Evolutionary conservation across 2,329 filamentous ascomycete species (phyloP), one percentile per base, ranked within the genome.

Genomic region (Aquanectria penicillioides): DNA sequence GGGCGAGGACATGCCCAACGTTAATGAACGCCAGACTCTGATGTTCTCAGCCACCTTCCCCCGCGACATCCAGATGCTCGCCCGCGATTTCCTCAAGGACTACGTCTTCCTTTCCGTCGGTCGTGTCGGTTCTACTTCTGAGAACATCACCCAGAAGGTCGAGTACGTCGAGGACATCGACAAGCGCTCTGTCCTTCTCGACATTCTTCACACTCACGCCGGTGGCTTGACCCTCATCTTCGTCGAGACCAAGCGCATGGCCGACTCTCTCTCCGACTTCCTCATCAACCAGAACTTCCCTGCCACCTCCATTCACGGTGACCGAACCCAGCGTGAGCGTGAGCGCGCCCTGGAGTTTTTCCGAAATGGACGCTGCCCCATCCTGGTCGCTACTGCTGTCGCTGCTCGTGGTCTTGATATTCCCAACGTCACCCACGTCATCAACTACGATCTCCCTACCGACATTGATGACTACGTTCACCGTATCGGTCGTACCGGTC

Each of bases 21-120:
- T 94, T 61, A 82, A 88, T 67, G 83, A 86, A 71, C 94, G 95
- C 74, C 95, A 99, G 81, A 99, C 95, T 53, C 94, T 99, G 84
- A 99, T 99, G 95, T 99, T 99, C 79, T 99, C 95, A 34, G 95
- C 95, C 77, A 99, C 95, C 62, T 99, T 99, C 87, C 95, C 95
- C 61, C 93, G 94, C 71, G 95, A 99, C 78, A 99, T 99, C 57
- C 95, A 99, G 85, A 96, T 98, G 91, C 90, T 99, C 59, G 95
- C 95, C 61, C 91, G 95, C 73, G 95, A 99, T 78, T 99, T 99
- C 87, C 83, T 99, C 75, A 97, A 97, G 85, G 95, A 99, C 76
- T 99, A 99, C 82, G 89, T 99, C 74, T 99, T 99, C 88, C 86
- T 99, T 72, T 99, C 95, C 13, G 95, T 99, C 69, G 95, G 94